Base-by-base conservation (phyloP, 345 rosid species). In the Sapria himalayana region DNA sequence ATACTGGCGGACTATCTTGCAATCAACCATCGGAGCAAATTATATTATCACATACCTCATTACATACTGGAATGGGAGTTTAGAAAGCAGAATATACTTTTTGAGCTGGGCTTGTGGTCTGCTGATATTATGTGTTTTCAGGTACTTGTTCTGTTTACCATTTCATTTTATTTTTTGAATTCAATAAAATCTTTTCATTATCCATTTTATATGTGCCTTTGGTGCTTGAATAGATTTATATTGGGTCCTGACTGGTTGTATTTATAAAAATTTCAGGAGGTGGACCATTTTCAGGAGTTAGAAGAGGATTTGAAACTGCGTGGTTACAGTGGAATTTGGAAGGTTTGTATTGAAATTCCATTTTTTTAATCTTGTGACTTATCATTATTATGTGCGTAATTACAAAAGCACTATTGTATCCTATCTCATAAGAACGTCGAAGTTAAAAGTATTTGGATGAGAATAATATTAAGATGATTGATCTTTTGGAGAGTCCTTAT, bases 101-200 rank as follows among this genome's bases (percentile, higher is more conserved):
- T 78, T 46, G 94, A 89, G 76, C 85, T 86, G 46, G 71, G 78
- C 31, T 52, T 81, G 8, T 81, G 97, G 97, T 75, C 85, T 17
- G 74, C 97, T 10, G 97, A 86, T 59, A 76, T 86, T 50, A 62
- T 86, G 89, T 86, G 97, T 69, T 67, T 86, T 41, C 97, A 86
- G 89, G 94, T 86, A 48, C 40, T 41, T 37, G 7, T 22, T 35
- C 37, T 25, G 15, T 41, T 11, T 25, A 1, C 39, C 33, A 32
- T 29, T 12, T 41, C 13, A 19, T 34, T 42, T 27, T 29, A 6
- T 25, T 15, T 24, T 15, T 15, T 41, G 34, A 22, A 27, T 12
- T 9, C 18, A 10, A 17, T 12, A 16, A n/a, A 16, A 12, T 8
- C 5, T 45, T 9, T 16, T n/a, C 3, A 2, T 9, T 20, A 7